Conservation (phyloP, 1,284 basidiomycete species). For the Fomes fomentarius region DNA sequence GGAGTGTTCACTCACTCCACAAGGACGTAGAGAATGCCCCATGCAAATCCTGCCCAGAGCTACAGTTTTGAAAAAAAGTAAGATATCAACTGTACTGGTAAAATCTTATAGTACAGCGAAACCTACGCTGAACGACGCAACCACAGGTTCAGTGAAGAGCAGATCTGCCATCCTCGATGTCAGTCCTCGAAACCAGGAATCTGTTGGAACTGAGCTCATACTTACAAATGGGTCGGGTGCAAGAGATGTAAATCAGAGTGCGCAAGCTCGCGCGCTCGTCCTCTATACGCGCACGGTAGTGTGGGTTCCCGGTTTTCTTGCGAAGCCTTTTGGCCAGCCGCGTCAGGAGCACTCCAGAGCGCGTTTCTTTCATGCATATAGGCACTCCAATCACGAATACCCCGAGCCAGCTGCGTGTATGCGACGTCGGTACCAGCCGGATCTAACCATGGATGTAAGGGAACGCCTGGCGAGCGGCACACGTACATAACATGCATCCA, state of each 20-base stretch:
- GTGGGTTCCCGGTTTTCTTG: slow-evolving; percentile 60
- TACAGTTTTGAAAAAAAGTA: slow-evolving; percentile 36
- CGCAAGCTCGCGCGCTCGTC: slow-evolving; percentile 59
- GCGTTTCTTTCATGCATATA: slow-evolving; percentile 63
- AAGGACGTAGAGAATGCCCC: slow-evolving; percentile 78
- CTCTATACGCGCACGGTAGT: slow-evolving; percentile 67
- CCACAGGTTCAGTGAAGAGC: slow-evolving; percentile 76
- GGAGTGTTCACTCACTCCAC: slow-evolving; percentile 51
- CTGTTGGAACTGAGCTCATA: slow-evolving; percentile 12
- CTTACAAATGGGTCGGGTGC: slow-evolving; percentile 70
- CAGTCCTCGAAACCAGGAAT: background rate
- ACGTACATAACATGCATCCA: slow-evolving; percentile 75
- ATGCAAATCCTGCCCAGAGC: slow-evolving; percentile 78
- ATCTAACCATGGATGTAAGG: too few species aligned
- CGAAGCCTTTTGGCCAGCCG: slow-evolving; percentile 61
- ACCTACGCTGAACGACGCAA: slow-evolving; percentile 71
- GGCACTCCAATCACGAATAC: slow-evolving; percentile 46
- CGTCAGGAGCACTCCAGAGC: slow-evolving; percentile 63
- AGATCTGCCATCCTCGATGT: slow-evolving; percentile 44
- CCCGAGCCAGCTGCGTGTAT: slow-evolving; percentile 44
- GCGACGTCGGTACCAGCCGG: too few species aligned
- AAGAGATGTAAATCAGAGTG: slow-evolving; percentile 65
- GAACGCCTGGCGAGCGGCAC: background rate
- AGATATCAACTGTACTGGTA: too few species aligned
- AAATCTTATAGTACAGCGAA: too few species aligned